A percentile compares a stretch with the other conserved stretches of the same genome.
phyloP scores from a whole-genome alignment of 139 green algal species.

The Chlorella sp. region DNA sequence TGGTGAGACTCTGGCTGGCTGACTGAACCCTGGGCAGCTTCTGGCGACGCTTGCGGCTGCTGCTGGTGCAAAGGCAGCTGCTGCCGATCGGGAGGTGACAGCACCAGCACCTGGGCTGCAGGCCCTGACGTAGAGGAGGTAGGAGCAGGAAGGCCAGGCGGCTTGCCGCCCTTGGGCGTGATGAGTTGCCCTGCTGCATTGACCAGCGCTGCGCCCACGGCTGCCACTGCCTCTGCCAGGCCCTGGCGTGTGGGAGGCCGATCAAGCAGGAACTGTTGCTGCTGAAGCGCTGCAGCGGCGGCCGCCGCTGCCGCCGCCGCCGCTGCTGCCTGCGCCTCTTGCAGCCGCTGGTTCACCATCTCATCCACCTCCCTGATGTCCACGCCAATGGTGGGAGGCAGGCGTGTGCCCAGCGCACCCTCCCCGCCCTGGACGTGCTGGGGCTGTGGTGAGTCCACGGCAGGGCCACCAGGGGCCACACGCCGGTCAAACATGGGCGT shows the following conservation, averaged over 20 bases:
- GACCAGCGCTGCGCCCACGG: slow-evolving; percentile 5
- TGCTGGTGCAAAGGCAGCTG: too few species aligned
- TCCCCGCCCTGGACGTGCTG: neutral
- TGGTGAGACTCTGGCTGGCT: too few species aligned
- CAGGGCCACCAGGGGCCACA: neutral
- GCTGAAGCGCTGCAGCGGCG: neutral
- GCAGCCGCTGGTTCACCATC: neutral
- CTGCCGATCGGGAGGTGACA: too few species aligned
- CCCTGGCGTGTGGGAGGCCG: slow-evolving; percentile 11
- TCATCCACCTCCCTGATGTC: neutral
- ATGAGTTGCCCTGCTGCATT: neutral
- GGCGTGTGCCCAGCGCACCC: neutral
- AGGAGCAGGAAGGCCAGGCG: too few species aligned
- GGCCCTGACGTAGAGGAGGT: too few species aligned
- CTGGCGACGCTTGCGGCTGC: too few species aligned
- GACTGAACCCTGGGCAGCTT: too few species aligned
- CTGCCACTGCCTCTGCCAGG: slow-evolving; percentile 5
- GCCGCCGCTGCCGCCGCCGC: neutral
- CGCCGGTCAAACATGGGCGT: neutral
- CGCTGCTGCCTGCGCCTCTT: neutral
- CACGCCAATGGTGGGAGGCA: neutral
- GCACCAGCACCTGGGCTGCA: too few species aligned
- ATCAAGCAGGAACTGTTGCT: too few species aligned
- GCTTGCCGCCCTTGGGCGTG: neutral
- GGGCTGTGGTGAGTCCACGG: neutral